Evolutionary conservation across 768 basidiomycete genomes (phyloP).

Genomic region (Lyophyllum atratum): DNA sequence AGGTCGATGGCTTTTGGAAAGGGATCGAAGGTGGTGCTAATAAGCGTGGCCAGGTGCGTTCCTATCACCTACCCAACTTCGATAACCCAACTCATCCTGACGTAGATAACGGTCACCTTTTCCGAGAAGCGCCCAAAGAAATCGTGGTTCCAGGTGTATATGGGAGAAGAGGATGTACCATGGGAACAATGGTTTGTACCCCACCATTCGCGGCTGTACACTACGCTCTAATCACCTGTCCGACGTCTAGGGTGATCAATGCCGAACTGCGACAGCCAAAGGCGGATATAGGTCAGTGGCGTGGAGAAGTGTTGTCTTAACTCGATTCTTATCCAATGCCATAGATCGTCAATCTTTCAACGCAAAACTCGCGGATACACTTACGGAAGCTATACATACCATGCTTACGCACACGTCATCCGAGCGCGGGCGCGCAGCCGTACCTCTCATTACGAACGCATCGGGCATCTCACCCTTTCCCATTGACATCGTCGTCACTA

Average conservation of each 20-base stretch:
- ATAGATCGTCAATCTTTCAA: constrained; percentile 55
- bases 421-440: constrained; percentile 70
- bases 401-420: constrained; percentile 82
- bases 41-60: constrained; percentile 69
- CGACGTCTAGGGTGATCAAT: constrained; percentile 64
- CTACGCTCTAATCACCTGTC: neutral
- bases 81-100: neutral
- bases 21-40: constrained; percentile 63
- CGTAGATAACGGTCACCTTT: constrained; percentile 70
- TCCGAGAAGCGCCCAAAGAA: constrained; percentile 79
- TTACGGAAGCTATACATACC: constrained; percentile 66
- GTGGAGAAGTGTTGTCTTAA: neutral
- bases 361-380: constrained; percentile 54
- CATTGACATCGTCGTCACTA: constrained; percentile 64
- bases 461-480: constrained; percentile 82
- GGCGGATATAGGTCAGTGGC: constrained; percentile 52
- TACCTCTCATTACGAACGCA: constrained; percentile 80
- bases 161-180: constrained; percentile 78
- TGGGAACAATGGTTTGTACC: constrained; percentile 80
- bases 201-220: neutral
- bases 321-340: neutral
- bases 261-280: constrained; percentile 77
- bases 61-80: neutral
- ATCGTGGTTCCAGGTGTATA: constrained; percentile 73
- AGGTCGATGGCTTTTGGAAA: constrained; percentile 80